Base-by-base conservation (phyloP, 75 land plant genomes). In the Larix kaempferi region DNA sequence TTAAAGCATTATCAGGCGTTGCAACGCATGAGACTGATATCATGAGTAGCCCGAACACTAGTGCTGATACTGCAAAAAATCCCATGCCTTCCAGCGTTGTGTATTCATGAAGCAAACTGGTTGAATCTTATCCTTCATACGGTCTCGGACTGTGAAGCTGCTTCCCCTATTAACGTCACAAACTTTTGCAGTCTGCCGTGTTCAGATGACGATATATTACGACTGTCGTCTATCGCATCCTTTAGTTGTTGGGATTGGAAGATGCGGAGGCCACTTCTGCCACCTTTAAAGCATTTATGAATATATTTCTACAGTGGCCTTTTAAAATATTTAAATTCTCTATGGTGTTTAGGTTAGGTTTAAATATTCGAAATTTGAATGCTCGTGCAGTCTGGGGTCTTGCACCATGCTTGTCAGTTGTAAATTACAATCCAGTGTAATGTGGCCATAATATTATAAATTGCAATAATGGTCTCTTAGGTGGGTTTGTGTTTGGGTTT, bases 301-400 rank as follows among this genome's bases (percentile, higher is more conserved):
- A 21, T 69, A 41, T 21, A 6, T 33, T 37, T 35, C 3, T 67
- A n/a, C 22, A 67, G n/a, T 21, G 54, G 54, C 2, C 54, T 49
- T 49, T 49, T 49, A 49, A 10, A 49, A 49, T 49, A 49, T 49
- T 49, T 11, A 49, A 49, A 49, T 49, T 49, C 52, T 49, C 54
- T 49, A 10, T 21, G 13, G 13, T 10, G 52, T 12, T 21, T 37
- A n/a, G 3, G 1, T 69, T 21, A 35, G 13, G 41, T n/a, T 44
- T 41, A 21, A 39, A 69, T 37, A 69, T 41, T 39, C 13, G 3
- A 69, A 65, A 65, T 21, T 69, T n/a, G 52, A 37, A 41, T 69
- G 73, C 41, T 69, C 73, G 52, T 69, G 73, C 73, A 41, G 73
- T 69, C 23, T 37, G 19, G 49, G 44, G 67, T 21, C 19, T 41